These are phyloP conservation scores for Trichoderma orchidacearum DNA, from an alignment of 495 filamentous ascomycete species.

Conservation along the genomic window DNA sequence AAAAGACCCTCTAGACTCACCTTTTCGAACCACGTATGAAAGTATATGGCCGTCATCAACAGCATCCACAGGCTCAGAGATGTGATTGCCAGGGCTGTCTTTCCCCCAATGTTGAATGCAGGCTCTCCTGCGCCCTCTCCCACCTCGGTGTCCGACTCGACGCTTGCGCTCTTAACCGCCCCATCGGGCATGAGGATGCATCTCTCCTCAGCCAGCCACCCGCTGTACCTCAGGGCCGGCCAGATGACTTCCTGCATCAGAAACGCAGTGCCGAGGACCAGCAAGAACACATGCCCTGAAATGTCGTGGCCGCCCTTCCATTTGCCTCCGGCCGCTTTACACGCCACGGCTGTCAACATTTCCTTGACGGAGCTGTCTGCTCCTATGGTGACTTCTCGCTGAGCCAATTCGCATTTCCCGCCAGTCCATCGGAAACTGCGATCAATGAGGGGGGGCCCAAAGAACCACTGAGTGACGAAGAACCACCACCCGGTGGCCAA, in stretches of 20 bases:
- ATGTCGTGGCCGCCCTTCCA: slow-evolving; percentile 92
- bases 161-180: slow-evolving; percentile 34
- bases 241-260: slow-evolving; percentile 68
- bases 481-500: slow-evolving; percentile 65
- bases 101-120: slow-evolving; percentile 27
- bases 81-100: slow-evolving; percentile 35
- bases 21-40: slow-evolving; percentile 98
- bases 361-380: slow-evolving; percentile 25
- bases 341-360: slow-evolving; percentile 61
- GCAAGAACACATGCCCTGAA: slow-evolving; percentile 85
- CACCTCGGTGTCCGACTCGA: slow-evolving; percentile 15
- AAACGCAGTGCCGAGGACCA: slow-evolving; percentile 69
- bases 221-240: slow-evolving; percentile 29
- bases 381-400: slow-evolving; percentile 11
- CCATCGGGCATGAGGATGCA: slow-evolving; percentile 47
- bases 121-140: slow-evolving; percentile 11
- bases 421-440: slow-evolving; percentile 70
- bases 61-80: slow-evolving; percentile 82
- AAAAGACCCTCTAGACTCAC: slow-evolving; percentile 27
- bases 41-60: slow-evolving; percentile 94
- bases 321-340: slow-evolving; percentile 62
- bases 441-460: slow-evolving; percentile 82
- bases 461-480: slow-evolving; percentile 86
- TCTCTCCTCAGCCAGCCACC: slow-evolving; percentile 34
- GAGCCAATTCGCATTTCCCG: slow-evolving; percentile 53